A percentile compares a stretch with the other conserved stretches of the same genome.
phyloP scores from a whole-genome alignment of 208 protist species.

The Perkinsela sp. region DNA sequence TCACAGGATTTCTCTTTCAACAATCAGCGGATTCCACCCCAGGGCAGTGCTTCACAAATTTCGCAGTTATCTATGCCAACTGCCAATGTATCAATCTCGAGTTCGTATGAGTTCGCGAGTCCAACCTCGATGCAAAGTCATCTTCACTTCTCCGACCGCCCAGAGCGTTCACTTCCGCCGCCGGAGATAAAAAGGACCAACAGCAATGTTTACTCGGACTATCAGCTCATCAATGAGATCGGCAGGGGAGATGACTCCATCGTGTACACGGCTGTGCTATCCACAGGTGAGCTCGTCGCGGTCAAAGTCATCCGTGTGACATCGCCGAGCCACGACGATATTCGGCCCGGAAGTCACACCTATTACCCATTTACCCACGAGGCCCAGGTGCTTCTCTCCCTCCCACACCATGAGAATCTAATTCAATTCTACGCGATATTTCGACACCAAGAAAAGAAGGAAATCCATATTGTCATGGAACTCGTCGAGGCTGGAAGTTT shows the following conservation, averaged over 20 bases:
- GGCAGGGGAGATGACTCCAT: neutral
- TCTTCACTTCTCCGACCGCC: no score
- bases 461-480: neutral
- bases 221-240: neutral
- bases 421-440: neutral
- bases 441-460: neutral
- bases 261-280: neutral
- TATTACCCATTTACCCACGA: neutral
- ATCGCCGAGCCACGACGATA: neutral
- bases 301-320: neutral
- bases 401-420: neutral
- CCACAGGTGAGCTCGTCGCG: neutral
- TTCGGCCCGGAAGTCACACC: neutral
- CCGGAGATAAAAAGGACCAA: neutral
- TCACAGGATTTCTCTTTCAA: no score
- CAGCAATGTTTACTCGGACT: neutral
- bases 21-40: no score
- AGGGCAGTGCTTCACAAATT: no score
- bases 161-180: neutral
- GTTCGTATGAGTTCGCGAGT: no score
- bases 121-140: no score
- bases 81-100: no score
- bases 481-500: neutral
- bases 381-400: neutral
- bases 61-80: no score